Percentiles rank a stretch among this genome's conserved stretches.
phyloP scores from a whole-genome alignment of 2,329 filamentous ascomycete genomes.

The Penicillium fuscoglaucum region DNA sequence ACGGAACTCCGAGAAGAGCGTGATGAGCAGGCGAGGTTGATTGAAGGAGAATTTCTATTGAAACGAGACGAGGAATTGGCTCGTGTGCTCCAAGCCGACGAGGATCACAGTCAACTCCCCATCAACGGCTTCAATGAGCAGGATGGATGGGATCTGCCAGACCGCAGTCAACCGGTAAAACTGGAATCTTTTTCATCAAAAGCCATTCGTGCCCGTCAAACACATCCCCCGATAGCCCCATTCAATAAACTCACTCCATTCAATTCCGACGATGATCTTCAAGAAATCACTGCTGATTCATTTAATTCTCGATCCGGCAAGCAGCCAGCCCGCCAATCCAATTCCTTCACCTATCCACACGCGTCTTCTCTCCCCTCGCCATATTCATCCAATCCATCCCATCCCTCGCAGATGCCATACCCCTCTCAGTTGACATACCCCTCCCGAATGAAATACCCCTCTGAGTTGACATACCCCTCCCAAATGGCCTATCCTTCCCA shows the following conservation, averaged over 20 bases:
- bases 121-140: neutral
- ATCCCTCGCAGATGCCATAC: neutral
- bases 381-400: neutral
- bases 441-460: neutral
- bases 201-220: neutral
- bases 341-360: neutral
- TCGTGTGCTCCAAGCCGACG: slow-evolving; percentile 36
- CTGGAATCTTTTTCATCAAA: neutral
- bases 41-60: slow-evolving; percentile 14
- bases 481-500: neutral
- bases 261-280: slow-evolving; percentile 33
- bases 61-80: slow-evolving; percentile 41
- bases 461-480: neutral
- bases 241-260: neutral
- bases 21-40: slow-evolving; percentile 14
- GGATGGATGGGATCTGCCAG: slow-evolving; percentile 13
- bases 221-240: neutral
- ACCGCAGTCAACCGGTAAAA: slow-evolving; percentile 11
- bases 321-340: neutral
- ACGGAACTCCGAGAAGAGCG: slow-evolving; percentile 33
- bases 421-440: neutral
- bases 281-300: slow-evolving; percentile 20
- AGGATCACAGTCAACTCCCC: slow-evolving; percentile 1
- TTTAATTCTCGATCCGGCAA: slow-evolving; percentile 9
- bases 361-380: neutral